Percentiles rank a stretch among this genome's conserved stretches.
Evolutionary conservation across 164 flowering plant species (phyloP).

Genomic region (Buxus sempervirens): DNA sequence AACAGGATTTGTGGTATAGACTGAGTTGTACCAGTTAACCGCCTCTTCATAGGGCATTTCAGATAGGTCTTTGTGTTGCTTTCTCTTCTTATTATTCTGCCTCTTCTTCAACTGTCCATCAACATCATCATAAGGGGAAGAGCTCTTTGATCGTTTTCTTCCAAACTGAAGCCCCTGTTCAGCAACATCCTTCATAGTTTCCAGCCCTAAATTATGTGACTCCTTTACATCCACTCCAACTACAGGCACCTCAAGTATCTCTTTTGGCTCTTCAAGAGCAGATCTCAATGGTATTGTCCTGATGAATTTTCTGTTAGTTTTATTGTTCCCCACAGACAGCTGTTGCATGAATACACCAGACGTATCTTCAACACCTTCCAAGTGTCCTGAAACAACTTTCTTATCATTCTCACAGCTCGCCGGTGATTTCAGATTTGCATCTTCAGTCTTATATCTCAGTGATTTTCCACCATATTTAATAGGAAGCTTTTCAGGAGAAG

Average conservation of each 20-base stretch:
- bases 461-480: slow-evolving; percentile 16
- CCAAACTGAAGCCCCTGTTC: slow-evolving; percentile 25
- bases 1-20: not conserved
- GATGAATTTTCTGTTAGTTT: not conserved
- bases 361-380: slow-evolving; percentile 5
- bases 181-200: slow-evolving; percentile 11
- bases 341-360: slow-evolving; percentile 17
- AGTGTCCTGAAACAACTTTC: slow-evolving; percentile 4
- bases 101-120: slow-evolving; percentile 24
- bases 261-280: slow-evolving; percentile 39
- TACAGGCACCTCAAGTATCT: slow-evolving; percentile 39
- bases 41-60: slow-evolving; percentile 16
- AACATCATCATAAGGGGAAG: slow-evolving; percentile 17
- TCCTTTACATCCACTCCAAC: slow-evolving; percentile 19
- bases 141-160: slow-evolving; percentile 38
- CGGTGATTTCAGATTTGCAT: slow-evolving; percentile 14
- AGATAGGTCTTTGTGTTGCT: slow-evolving; percentile 24
- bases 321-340: slow-evolving; percentile 5
- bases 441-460: slow-evolving; percentile 16
- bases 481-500: slow-evolving; percentile 35
- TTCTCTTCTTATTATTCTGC: slow-evolving; percentile 47
- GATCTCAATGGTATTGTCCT: slow-evolving; percentile 9
- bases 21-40: slow-evolving; percentile 30
- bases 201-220: slow-evolving; percentile 16
- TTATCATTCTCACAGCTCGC: slow-evolving; percentile 5